A percentile compares a stretch with the other conserved stretches of the same genome.
phyloP scores from a whole-genome alignment of 495 filamentous ascomycete genomes.

The Chaetomium tenue region DNA sequence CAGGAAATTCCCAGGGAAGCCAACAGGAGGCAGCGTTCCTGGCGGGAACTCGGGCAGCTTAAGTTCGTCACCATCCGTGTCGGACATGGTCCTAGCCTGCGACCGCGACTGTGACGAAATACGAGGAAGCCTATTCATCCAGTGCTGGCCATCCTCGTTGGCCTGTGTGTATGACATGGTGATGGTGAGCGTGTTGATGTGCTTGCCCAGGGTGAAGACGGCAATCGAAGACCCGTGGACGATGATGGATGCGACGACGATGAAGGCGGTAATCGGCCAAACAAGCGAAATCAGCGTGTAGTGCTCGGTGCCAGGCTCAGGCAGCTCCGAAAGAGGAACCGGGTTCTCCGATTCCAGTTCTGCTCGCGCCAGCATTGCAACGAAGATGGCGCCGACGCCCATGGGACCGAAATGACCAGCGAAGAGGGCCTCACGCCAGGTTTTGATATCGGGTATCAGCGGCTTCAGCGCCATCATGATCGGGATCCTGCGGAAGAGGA shows the following conservation, averaged over 20 bases:
- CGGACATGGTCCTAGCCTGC: constrained; percentile 69
- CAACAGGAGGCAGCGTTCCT: constrained; percentile 74
- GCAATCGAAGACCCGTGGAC: constrained; percentile 98
- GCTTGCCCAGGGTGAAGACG: constrained; percentile 96
- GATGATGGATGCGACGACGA: constrained; percentile 91
- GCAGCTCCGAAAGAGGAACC: constrained; percentile 65
- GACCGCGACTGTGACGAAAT: constrained; percentile 85
- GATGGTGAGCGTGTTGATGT: constrained; percentile 93
- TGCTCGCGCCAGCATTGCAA: constrained; percentile 84
- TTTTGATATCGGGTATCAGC: constrained; percentile 93
- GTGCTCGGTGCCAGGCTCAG: constrained; percentile 50
- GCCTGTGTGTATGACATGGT: constrained; percentile 93
- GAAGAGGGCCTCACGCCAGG: constrained; percentile 97
- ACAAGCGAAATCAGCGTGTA: constrained; percentile 75
- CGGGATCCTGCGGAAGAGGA: constrained; percentile 94
- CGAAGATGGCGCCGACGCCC: constrained; percentile 95
- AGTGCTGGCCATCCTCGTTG: constrained; percentile 83
- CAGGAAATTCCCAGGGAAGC: constrained; percentile 74
- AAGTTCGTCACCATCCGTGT: constrained; percentile 51
- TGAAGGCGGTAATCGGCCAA: constrained; percentile 94
- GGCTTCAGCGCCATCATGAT: constrained; percentile 93
- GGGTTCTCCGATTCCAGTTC: constrained; percentile 75
- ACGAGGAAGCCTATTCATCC: constrained; percentile 92
- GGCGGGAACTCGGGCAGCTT: constrained; percentile 68
- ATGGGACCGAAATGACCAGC: constrained; percentile 98